These are phyloP conservation scores for Logfia minima DNA, from an alignment of 129 eudicot genomes.

Conservation along the genomic window DNA sequence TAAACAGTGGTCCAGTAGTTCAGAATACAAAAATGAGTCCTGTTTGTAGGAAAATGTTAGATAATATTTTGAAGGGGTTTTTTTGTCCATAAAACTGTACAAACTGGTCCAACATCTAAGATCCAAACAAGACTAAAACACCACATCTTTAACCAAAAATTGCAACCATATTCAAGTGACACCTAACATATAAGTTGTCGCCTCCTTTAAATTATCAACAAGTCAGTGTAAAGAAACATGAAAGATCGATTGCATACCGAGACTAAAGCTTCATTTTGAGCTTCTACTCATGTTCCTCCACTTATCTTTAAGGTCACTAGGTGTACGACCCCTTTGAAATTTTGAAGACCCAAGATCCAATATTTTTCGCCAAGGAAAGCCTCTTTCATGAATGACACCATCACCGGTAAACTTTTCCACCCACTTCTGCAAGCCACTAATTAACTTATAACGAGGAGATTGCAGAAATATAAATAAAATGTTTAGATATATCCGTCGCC, in stretches of 20 bases:
- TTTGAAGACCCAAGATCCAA: conserved; percentile 49
- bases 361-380: conserved; percentile 56
- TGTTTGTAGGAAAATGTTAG: neutral
- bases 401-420: conserved; percentile 24
- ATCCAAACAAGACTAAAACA: neutral
- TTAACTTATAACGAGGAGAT: neutral
- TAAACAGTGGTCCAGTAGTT: conserved; percentile 6
- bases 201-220: neutral
- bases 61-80: neutral
- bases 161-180: neutral
- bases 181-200: neutral
- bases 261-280: neutral
- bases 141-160: neutral
- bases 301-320: conserved; percentile 62
- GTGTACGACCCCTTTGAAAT: conserved; percentile 50
- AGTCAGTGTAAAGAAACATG: neutral
- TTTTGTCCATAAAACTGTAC: neutral
- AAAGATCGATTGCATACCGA: too few relatives aligned
- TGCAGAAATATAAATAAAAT: neutral
- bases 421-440: conserved; percentile 51
- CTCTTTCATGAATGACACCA: conserved; percentile 21
- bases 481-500: neutral
- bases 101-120: conserved; percentile 6
- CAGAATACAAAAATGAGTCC: neutral
- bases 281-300: conserved; percentile 52